Evolutionary conservation across 2,329 filamentous ascomycete species (phyloP).

Genomic region (Simplicillium sp.): DNA sequence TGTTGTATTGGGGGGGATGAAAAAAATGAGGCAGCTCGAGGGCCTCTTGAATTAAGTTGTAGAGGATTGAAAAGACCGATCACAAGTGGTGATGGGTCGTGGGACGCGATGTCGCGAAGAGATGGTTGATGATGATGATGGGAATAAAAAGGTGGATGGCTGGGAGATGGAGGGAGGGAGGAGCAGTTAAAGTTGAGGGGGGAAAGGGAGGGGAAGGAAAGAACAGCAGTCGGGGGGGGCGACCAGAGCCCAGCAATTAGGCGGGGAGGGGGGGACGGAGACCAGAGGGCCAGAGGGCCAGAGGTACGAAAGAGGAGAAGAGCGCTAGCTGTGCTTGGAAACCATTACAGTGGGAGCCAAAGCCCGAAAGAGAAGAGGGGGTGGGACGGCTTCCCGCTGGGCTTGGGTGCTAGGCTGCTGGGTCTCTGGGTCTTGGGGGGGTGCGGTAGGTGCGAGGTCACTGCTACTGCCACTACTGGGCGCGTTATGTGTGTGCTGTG

Average conservation of each 20-base stretch:
- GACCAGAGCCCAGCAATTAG: constrained; percentile 5
- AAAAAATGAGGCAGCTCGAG: constrained; percentile 9
- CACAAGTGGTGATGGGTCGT: constrained; percentile 10
- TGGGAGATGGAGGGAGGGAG: not conserved
- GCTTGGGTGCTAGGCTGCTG: too few species aligned
- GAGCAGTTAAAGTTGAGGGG: constrained; percentile 5
- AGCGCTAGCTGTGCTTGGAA: too few species aligned
- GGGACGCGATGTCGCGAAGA: constrained; percentile 12
- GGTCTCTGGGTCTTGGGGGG: too few species aligned
- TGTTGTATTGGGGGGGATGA: not conserved
- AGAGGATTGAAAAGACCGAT: not conserved
- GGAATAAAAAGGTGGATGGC: not conserved
- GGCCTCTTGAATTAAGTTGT: constrained; percentile 13
- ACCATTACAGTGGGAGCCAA: too few species aligned
- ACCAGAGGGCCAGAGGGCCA: too few species aligned
- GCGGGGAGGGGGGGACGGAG: constrained; percentile 1
- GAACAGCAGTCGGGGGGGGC: constrained; percentile 1
- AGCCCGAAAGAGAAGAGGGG: too few species aligned
- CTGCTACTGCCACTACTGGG: too few species aligned
- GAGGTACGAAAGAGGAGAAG: too few species aligned
- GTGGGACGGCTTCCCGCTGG: too few species aligned
- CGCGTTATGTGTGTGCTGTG: too few species aligned
- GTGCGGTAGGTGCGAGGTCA: too few species aligned
- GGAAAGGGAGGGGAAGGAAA: constrained; percentile 3
- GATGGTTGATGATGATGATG: constrained; percentile 1